These are phyloP conservation scores for Coelastrella sp. DNA, from an alignment of 139 green algal species.

Conservation along the genomic window DNA sequence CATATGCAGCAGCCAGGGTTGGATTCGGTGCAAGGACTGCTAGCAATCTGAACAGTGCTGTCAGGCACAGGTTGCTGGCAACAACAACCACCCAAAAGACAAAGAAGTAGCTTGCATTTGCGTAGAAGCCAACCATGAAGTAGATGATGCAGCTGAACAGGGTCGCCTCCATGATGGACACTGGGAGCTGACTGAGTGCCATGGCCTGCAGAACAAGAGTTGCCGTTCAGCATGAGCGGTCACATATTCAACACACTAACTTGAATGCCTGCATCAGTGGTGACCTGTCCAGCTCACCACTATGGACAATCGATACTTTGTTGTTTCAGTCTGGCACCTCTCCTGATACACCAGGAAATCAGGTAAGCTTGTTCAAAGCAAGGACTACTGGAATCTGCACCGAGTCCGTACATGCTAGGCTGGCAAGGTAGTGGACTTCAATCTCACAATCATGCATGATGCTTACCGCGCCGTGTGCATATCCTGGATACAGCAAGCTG, in stretches of 20 bases:
- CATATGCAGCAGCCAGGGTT: constrained; percentile 32
- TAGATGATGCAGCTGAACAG: constrained; percentile 76
- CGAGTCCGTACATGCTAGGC: no score
- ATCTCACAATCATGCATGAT: no score
- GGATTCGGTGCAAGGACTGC: constrained; percentile 41
- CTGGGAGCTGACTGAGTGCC: constrained; percentile 47
- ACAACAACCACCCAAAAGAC: constrained; percentile 37
- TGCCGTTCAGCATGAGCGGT: no score
- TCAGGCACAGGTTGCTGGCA: constrained; percentile 42
- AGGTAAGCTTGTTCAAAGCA: no score
- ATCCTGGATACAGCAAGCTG: constrained; percentile 71
- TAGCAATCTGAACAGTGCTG: constrained; percentile 36
- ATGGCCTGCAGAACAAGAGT: constrained; percentile 36
- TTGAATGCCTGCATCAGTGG: no score
- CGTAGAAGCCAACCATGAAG: constrained; percentile 70
- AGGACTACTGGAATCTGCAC: no score
- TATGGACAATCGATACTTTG: no score
- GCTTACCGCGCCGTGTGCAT: constrained; percentile 54
- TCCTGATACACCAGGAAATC: no score
- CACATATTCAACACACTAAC: no score
- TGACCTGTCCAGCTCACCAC: no score
- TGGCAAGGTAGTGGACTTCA: no score
- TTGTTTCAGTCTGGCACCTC: no score
- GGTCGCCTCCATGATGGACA: constrained; percentile 64
- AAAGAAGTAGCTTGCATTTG: not conserved